phyloP scores from a whole-genome alignment of 176 grass and related monocot species.

The Musa itinerans region DNA sequence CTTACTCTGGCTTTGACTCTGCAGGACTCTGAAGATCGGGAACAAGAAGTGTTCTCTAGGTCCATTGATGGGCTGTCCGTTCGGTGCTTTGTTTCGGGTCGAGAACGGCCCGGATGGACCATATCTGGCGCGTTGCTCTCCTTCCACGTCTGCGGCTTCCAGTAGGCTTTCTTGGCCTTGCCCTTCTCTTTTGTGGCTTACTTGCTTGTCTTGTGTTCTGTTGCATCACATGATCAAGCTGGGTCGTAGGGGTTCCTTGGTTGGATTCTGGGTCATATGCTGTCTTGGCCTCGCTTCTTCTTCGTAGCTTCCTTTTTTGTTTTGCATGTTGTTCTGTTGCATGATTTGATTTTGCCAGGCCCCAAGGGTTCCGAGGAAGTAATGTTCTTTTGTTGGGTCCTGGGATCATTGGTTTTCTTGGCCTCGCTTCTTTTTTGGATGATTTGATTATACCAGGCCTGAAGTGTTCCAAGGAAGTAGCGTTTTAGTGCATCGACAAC shows the following conservation, averaged over 20 bases:
- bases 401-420: not conserved
- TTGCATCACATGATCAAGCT: too few species aligned
- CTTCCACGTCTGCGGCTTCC: slow-evolving; percentile 28
- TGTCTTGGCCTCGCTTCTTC: not conserved
- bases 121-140: slow-evolving; percentile 3
- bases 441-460: not conserved
- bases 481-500: too few species aligned
- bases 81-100: slow-evolving; percentile 64
- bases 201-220: not conserved
- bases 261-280: not conserved
- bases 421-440: not conserved
- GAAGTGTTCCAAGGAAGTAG: too few species aligned
- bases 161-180: not conserved
- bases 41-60: slow-evolving; percentile 66
- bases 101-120: slow-evolving; percentile 7
- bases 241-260: too few species aligned
- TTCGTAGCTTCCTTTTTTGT: not conserved
- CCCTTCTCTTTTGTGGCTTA: not conserved
- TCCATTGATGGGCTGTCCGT: slow-evolving; percentile 68
- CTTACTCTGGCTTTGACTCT: not conserved
- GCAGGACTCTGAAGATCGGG: slow-evolving; percentile 83
- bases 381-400: too few species aligned
- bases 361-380: too few species aligned
- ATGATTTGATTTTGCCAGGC: too few species aligned
- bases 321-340: not conserved